Evolutionary conservation across 2,329 filamentous ascomycete species (phyloP).

Genomic region (Neofusicoccum sp.): DNA sequence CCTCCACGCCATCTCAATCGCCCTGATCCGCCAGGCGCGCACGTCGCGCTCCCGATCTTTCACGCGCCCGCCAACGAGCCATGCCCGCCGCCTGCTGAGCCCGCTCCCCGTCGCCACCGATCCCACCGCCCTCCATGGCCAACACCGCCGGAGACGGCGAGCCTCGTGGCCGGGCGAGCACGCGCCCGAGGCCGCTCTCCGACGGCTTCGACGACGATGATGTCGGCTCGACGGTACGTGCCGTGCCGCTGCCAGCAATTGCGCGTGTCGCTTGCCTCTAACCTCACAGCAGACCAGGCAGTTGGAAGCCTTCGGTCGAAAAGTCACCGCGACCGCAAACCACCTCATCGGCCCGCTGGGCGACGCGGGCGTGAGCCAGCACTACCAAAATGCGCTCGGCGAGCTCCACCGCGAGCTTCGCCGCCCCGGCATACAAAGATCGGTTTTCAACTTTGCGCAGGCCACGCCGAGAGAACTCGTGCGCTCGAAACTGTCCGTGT

Average conservation of each 20-base stretch:
- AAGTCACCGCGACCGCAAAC: slow-evolving; percentile 89
- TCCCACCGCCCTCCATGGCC: slow-evolving; percentile 25
- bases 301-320: slow-evolving; percentile 88
- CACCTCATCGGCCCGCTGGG: slow-evolving; percentile 69
- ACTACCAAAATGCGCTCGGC: slow-evolving; percentile 84
- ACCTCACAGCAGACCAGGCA: slow-evolving; percentile 68
- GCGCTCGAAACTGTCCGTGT: slow-evolving; percentile 82
- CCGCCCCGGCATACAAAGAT: slow-evolving; percentile 78
- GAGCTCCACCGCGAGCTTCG: slow-evolving; percentile 88
- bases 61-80: background rate
- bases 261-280: background rate
- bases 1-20: background rate
- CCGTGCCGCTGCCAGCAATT: background rate
- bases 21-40: background rate
- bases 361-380: slow-evolving; percentile 53
- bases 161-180: slow-evolving; percentile 30
- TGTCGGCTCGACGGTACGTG: slow-evolving; percentile 9
- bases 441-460: slow-evolving; percentile 85
- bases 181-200: slow-evolving; percentile 6
- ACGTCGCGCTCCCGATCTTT: background rate
- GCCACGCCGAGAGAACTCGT: slow-evolving; percentile 93
- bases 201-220: slow-evolving; percentile 12
- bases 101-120: background rate
- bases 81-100: slow-evolving; percentile 8
- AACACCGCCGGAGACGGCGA: slow-evolving; percentile 31